Percentiles rank a stretch among this genome's conserved stretches.
Evolutionary conservation across 1,284 basidiomycete species (phyloP).

Genomic region (Porodaedalea pini): DNA sequence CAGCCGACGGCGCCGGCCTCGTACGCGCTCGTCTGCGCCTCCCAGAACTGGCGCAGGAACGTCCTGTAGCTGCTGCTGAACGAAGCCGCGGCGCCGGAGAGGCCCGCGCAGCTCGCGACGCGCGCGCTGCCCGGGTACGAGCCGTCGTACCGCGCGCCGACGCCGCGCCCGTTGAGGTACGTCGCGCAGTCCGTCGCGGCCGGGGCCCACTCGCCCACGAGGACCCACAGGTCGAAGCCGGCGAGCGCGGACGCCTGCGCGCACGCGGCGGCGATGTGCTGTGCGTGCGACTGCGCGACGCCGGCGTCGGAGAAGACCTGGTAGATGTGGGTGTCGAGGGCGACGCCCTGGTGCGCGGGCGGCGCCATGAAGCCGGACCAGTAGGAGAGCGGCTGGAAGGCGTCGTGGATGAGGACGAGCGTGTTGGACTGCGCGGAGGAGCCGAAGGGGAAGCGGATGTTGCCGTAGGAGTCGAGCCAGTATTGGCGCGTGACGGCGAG

Average conservation of each 20-base stretch:
- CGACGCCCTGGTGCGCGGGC: conserved; percentile 61
- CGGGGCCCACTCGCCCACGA: conserved; percentile 86
- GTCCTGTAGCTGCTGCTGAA: conserved; percentile 82
- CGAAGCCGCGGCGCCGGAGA: conserved; percentile 67
- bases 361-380: conserved; percentile 70
- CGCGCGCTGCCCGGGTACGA: conserved; percentile 57
- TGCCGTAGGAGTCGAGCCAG: conserved; percentile 72
- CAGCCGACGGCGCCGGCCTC: conserved; percentile 64
- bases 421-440: conserved; percentile 55
- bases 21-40: conserved; percentile 64
- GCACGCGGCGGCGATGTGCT: conserved; percentile 72
- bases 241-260: conserved; percentile 42
- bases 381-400: conserved; percentile 74
- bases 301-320: conserved; percentile 72
- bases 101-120: conserved; percentile 70
- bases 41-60: conserved; percentile 81
- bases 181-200: conserved; percentile 86
- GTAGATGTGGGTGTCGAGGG: conserved; percentile 82
- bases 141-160: conserved; percentile 79
- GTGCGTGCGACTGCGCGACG: conserved; percentile 45
- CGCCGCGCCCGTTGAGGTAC: conserved; percentile 66
- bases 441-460: conserved; percentile 67
- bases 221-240: conserved; percentile 62
- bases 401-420: conserved; percentile 78
- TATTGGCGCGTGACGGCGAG: conserved; percentile 62